Evolutionary conservation across 1,139 yeast species (phyloP), one percentile per base, ranked within the genome.

Genomic region (Pichia sp.): DNA sequence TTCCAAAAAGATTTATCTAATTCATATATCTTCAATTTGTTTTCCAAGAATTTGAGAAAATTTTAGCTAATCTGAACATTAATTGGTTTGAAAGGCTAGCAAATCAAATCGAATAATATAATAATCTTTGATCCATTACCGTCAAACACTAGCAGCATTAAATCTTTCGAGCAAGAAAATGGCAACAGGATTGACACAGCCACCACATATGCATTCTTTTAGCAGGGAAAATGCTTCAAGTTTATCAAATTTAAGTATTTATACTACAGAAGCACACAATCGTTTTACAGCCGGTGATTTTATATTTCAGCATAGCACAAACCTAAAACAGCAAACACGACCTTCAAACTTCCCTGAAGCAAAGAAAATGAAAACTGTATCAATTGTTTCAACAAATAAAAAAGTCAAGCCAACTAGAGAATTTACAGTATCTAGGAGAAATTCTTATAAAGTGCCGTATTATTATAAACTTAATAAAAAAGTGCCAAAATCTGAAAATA

Each of bases 401-500:
- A 49, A 30, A 29, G 20, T 23, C 4, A 43, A 46, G 23, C 20
- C 20, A 3, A 35, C 24, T 1, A 45, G 34, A n/a, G 47, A 50
- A 28, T 55, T 46, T 33, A 36, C 38, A 7, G 59, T 49, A 4
- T 38, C 31, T 6, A 45, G 60, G 23, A 55, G 48, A 35, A 52
- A 46, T 24, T 43, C 58, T 9, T 48, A 52, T 24, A 50, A 37
- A 35, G 49, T 47, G 11, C 50, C 55, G 2, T 47, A 43, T 9
- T 53, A 54, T 28, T 50, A 49, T 30, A 43, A 40, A 36, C 22
- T 52, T 5, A 12, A 37, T 30, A 33, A 22, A 33, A 6, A 30
- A 30, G 25, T n/a, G 7, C 30, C 36, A 26, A n/a, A 30, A 20
- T 25, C 39, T 3, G 27, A 44, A 10, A 33, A 34, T 27, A 30